phyloP scores from a whole-genome alignment of 2,329 filamentous ascomycete species.

The Aspergillus awamori region DNA sequence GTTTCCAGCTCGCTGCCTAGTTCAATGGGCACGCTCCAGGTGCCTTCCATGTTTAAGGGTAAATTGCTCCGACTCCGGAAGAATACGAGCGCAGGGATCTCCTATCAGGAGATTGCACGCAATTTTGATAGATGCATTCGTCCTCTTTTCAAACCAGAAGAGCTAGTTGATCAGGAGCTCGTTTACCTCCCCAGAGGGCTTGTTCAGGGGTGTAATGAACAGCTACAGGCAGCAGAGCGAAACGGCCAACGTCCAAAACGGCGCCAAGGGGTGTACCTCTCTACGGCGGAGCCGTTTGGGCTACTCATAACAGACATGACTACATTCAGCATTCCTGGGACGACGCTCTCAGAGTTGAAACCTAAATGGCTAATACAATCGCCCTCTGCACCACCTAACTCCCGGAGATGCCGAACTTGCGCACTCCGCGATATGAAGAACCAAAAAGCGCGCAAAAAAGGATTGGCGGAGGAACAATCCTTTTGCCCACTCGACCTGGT shows the following conservation, averaged over 20 bases:
- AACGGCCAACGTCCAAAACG: conserved; percentile 49
- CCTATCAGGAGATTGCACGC: conserved; percentile 52
- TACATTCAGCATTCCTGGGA: conserved; percentile 37
- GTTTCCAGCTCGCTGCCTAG: conserved; percentile 20
- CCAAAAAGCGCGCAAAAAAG: conserved; percentile 35
- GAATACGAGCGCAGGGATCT: conserved; percentile 53
- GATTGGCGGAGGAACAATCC: conserved; percentile 38
- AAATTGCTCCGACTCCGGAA: conserved; percentile 66
- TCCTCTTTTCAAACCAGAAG: conserved; percentile 58
- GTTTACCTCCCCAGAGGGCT: conserved; percentile 51
- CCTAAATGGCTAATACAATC: conserved; percentile 83
- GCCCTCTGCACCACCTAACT: conserved; percentile 65
- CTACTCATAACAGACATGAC: conserved; percentile 77
- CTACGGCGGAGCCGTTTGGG: conserved; percentile 61
- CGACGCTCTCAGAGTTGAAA: conserved; percentile 70
- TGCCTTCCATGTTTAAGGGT: conserved; percentile 37
- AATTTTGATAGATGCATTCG: conserved; percentile 49
- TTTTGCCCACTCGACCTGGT: conserved; percentile 70
- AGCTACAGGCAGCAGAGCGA: conserved; percentile 55
- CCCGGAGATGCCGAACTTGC: conserved; percentile 74
- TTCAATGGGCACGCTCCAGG: conserved; percentile 19
- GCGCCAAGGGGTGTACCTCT: conserved; percentile 55
- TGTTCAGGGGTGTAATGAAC: conserved; percentile 56
- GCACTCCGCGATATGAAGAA: conserved; percentile 60
- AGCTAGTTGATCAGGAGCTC: conserved; percentile 61